These are phyloP conservation scores for Echites panduratus DNA, from an alignment of 257 asterid species.

Conservation along the genomic window DNA sequence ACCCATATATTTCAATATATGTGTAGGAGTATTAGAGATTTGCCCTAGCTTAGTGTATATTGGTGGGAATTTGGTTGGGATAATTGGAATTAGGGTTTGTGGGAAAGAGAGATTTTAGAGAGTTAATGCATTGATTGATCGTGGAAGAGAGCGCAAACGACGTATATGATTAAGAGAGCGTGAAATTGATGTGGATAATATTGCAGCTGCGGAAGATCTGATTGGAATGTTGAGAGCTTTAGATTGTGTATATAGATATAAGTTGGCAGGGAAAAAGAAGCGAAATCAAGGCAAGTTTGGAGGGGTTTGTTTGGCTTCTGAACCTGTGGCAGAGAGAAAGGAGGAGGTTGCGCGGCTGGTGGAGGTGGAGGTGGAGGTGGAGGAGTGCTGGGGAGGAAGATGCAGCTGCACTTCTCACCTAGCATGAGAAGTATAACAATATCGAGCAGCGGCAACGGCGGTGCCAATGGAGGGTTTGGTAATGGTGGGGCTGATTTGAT, in stretches of 20 bases:
- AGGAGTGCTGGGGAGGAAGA: conserved; percentile 48
- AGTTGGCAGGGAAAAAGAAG: not conserved
- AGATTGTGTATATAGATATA: conserved; percentile 10
- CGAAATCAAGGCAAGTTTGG: conserved; percentile 6
- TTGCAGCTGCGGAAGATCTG: conserved; percentile 22
- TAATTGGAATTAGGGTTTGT: conserved; percentile 18
- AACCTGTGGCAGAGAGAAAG: not conserved
- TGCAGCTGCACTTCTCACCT: conserved; percentile 99
- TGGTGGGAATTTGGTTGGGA: conserved; percentile 8
- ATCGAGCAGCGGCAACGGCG: conserved; percentile 58
- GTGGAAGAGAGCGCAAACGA: not conserved
- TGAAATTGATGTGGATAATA: conserved; percentile 13
- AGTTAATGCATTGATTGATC: conserved; percentile 25
- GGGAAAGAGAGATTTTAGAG: conserved; percentile 12
- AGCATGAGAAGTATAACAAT: conserved; percentile 99
- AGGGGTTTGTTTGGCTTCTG: conserved; percentile 17
- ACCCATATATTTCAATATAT: too few species aligned
- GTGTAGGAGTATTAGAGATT: conserved; percentile 10
- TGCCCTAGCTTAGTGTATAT: conserved; percentile 12
- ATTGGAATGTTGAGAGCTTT: conserved; percentile 20
- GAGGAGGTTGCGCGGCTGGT: not conserved
- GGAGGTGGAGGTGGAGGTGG: conserved; percentile 29
- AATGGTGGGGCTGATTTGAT: conserved; percentile 56
- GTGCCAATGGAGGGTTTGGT: conserved; percentile 24
- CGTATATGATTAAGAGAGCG: not conserved